These are phyloP conservation scores for Taxillus chinensis DNA, from an alignment of 164 flowering plant species.

Conservation along the genomic window DNA sequence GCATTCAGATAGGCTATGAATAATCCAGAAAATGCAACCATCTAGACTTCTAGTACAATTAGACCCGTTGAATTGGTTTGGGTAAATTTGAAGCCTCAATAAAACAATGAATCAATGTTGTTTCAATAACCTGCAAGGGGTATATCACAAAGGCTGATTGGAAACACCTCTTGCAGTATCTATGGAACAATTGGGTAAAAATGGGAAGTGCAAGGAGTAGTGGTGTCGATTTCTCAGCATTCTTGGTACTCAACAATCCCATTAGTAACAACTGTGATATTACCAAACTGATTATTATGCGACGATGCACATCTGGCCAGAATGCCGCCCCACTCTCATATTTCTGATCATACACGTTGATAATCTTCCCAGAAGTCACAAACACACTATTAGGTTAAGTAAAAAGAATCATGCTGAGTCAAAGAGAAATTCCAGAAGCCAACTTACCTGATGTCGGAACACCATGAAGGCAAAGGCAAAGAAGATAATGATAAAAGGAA, in stretches of 20 bases:
- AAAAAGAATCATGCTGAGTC: background rate
- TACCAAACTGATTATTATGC: conserved; percentile 39
- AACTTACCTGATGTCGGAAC: conserved; percentile 83
- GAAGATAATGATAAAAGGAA: conserved; percentile 83
- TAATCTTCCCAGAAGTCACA: conserved; percentile 31
- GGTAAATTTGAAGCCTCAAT: no score
- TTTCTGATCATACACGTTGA: conserved; percentile 64
- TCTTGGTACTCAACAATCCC: conserved; percentile 65
- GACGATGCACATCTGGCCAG: conserved; percentile 82
- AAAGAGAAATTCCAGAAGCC: background rate
- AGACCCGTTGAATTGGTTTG: no score
- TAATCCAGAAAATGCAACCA: conserved; percentile 18
- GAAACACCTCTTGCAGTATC: conserved; percentile 47
- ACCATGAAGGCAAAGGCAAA: conserved; percentile 77
- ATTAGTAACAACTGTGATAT: conserved; percentile 68
- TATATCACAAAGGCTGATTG: conserved; percentile 51
- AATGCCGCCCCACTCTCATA: conserved; percentile 80
- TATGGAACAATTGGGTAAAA: conserved; percentile 51
- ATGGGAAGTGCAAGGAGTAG: conserved; percentile 42
- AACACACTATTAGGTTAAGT: background rate
- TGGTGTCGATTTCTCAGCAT: conserved; percentile 27
- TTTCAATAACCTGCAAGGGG: conserved; percentile 42
- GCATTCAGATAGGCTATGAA: no score
- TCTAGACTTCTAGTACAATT: background rate
- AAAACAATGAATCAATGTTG: background rate